Conservation (phyloP, 1,284 basidiomycete genomes). For the Omphalotus olearius region DNA sequence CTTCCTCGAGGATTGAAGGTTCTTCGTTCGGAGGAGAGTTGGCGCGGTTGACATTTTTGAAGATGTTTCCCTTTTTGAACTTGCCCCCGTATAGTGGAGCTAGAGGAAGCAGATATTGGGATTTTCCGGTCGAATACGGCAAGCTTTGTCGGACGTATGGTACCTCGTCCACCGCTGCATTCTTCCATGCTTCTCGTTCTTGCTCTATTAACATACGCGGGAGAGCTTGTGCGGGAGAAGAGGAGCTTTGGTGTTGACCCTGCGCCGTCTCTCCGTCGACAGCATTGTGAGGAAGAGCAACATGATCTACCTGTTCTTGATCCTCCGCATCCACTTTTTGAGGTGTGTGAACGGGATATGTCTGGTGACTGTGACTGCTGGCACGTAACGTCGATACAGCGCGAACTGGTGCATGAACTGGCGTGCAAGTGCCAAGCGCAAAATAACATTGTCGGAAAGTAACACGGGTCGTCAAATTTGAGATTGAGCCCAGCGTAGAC, state of each 20-base stretch:
- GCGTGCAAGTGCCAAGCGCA: too few relatives aligned
- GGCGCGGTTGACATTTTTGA: background rate
- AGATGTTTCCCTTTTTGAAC: conserved; percentile 8
- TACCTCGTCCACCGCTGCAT: background rate
- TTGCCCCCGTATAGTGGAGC: conserved; percentile 14
- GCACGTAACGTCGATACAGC: too few relatives aligned
- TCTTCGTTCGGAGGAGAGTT: background rate
- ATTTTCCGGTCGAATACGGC: conserved; percentile 11
- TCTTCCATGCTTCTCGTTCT: conserved; percentile 1
- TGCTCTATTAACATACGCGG: background rate
- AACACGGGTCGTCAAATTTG: conserved; percentile 27
- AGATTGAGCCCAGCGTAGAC: conserved; percentile 65
- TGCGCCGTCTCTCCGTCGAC: too few relatives aligned
- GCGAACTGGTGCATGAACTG: too few relatives aligned
- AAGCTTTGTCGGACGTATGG: conserved; percentile 2
- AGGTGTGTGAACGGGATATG: background rate
- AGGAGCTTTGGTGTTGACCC: too few relatives aligned
- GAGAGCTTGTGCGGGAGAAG: too few relatives aligned
- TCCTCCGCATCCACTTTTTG: background rate
- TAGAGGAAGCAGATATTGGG: conserved; percentile 3
- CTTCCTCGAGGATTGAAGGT: background rate
- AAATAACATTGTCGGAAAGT: conserved; percentile 1
- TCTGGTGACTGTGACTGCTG: too few relatives aligned
- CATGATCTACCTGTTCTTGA: background rate
- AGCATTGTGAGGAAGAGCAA: too few relatives aligned